phyloP scores from a whole-genome alignment of 2,329 filamentous ascomycete species.

The Furcasterigmium sp. region DNA sequence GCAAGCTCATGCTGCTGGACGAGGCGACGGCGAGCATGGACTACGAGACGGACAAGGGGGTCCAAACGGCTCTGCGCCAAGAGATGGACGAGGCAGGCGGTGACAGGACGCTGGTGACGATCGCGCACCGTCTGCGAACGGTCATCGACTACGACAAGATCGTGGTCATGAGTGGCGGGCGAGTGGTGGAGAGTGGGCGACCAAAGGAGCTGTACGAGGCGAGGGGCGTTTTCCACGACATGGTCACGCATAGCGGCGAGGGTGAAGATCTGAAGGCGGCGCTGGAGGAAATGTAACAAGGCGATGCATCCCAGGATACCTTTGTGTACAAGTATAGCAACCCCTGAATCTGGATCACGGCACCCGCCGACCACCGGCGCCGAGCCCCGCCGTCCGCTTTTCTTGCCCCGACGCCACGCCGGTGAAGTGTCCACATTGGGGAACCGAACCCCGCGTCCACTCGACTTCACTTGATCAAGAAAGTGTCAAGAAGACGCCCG shows the following conservation, averaged over 20 bases:
- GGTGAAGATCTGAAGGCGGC: constrained; percentile 37
- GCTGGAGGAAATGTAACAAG: constrained; percentile 16
- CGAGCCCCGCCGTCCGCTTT: no score
- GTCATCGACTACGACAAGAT: constrained; percentile 57
- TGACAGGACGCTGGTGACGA: constrained; percentile 49
- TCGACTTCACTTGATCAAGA: no score
- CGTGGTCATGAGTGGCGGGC: constrained; percentile 50
- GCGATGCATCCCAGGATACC: no score
- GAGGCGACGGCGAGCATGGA: constrained; percentile 58
- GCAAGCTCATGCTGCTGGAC: constrained; percentile 51
- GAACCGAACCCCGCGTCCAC: no score
- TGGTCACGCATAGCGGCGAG: constrained; percentile 51
- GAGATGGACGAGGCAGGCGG: constrained; percentile 39
- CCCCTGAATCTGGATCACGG: no score
- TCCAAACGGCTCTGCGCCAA: constrained; percentile 46
- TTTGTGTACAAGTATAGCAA: no score
- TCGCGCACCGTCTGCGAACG: constrained; percentile 52
- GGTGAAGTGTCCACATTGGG: no score
- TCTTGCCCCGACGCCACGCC: no score
- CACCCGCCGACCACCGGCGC: no score
- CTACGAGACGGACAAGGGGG: constrained; percentile 50
- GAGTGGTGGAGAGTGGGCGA: constrained; percentile 47
- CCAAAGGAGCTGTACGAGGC: constrained; percentile 40
- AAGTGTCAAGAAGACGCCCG: no score
- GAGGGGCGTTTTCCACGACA: constrained; percentile 45